A percentile compares a stretch with the other conserved stretches of the same genome.
phyloP scores from a whole-genome alignment of 2,329 filamentous ascomycete genomes.

The Hypoxylon sp. region DNA sequence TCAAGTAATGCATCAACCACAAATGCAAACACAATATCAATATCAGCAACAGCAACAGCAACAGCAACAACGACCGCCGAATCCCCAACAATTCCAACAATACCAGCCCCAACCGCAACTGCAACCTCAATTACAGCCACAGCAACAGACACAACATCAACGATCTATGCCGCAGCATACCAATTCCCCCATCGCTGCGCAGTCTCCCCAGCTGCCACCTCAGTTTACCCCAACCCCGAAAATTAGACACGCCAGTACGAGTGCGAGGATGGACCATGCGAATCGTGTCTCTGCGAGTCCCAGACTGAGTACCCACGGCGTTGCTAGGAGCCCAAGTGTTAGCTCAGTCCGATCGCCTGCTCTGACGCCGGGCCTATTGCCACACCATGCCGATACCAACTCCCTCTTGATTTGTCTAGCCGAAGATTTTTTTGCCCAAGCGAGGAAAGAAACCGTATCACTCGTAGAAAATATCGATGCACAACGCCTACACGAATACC shows the following conservation, averaged over 20 bases:
- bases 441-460: constrained; percentile 62
- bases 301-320: constrained; percentile 40
- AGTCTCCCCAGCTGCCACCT: constrained; percentile 41
- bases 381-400: constrained; percentile 58
- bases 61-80: constrained; percentile 8
- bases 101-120: constrained; percentile 14
- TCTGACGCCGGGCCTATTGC: constrained; percentile 50
- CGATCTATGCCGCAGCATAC: constrained; percentile 34
- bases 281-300: constrained; percentile 46
- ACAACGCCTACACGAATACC: constrained; percentile 68
- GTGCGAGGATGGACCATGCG: constrained; percentile 40
- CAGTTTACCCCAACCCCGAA: constrained; percentile 37
- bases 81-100: no score
- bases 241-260: constrained; percentile 34
- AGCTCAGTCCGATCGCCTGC: constrained; percentile 47
- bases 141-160: constrained; percentile 34
- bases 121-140: constrained; percentile 15
- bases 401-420: constrained; percentile 74
- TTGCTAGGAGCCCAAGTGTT: constrained; percentile 47
- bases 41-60: constrained; percentile 36
- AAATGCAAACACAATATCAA: constrained; percentile 23
- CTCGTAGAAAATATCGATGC: constrained; percentile 61
- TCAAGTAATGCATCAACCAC: constrained; percentile 18
- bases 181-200: constrained; percentile 40
- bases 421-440: constrained; percentile 77